Conservation (phyloP, 148 eudicot genomes). For the Nyssa sinensis region DNA sequence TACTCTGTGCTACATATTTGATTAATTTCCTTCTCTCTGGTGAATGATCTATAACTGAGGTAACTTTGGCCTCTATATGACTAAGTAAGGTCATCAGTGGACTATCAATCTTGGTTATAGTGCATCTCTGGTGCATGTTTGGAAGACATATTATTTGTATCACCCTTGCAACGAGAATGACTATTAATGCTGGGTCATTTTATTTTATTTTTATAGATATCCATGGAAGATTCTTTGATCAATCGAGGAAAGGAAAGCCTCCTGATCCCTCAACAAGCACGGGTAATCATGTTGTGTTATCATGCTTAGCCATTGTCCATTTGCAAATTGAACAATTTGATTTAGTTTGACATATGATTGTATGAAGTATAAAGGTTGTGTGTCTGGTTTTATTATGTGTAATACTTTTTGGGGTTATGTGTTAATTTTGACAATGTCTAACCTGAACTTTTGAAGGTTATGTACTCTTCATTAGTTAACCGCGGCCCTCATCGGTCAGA, state of each 20-base stretch:
- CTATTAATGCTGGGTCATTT: not conserved
- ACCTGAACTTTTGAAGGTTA: constrained; percentile 38
- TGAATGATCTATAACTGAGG: not conserved
- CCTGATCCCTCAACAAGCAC: constrained; percentile 49
- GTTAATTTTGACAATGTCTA: not conserved
- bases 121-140: not conserved
- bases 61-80: not conserved
- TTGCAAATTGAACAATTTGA: constrained; percentile 2
- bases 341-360: not conserved
- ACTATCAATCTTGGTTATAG: not conserved
- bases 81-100: not conserved
- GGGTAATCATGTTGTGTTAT: constrained; percentile 28
- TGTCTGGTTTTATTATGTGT: not conserved
- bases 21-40: not conserved
- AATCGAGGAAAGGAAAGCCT: constrained; percentile 61
- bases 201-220: constrained; percentile 30
- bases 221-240: constrained; percentile 41
- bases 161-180: not conserved
- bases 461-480: constrained; percentile 39
- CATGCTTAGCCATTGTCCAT: not conserved
- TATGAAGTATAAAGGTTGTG: not conserved
- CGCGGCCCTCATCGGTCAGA: constrained; percentile 62
- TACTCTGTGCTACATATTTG: not conserved
- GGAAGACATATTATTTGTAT: not conserved
- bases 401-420: not conserved